Evolutionary conservation across 164 flowering plant genomes (phyloP).

Genomic region (Paratinospora sagittata): DNA sequence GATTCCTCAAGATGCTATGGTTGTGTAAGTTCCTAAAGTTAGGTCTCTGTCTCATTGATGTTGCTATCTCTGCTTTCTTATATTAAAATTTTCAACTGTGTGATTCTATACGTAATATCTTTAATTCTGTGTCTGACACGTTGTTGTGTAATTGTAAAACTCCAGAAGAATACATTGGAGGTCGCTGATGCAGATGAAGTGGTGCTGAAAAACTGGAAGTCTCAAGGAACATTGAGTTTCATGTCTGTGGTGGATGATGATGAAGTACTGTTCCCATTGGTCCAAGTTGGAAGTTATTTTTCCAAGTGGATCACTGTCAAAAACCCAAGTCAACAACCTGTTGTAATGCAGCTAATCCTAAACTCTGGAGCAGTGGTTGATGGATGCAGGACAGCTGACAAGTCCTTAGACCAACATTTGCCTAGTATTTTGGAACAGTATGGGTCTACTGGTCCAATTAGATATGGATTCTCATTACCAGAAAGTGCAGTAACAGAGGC

Average conservation of each 20-base stretch:
- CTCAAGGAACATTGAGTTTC: conserved; percentile 44
- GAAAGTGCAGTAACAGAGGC: conserved; percentile 59
- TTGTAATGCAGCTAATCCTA: conserved; percentile 71
- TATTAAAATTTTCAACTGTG: not conserved
- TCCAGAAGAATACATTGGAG: conserved; percentile 32
- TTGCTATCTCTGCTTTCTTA: not conserved
- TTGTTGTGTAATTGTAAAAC: conserved; percentile 8
- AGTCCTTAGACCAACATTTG: conserved; percentile 26
- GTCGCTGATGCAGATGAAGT: conserved; percentile 49
- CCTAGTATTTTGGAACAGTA: conserved; percentile 27
- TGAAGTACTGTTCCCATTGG: conserved; percentile 55
- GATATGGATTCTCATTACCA: conserved; percentile 56
- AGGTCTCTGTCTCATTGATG: not conserved
- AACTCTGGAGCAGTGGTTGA: conserved; percentile 60
- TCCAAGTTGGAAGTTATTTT: conserved; percentile 50
- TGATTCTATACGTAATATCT: not conserved
- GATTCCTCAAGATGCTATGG: too few species aligned
- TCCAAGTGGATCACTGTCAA: conserved; percentile 59
- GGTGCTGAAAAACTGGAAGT: conserved; percentile 59
- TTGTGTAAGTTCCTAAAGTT: not conserved
- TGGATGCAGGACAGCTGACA: conserved; percentile 40
- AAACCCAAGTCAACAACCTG: conserved; percentile 68
- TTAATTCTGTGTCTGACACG: not conserved
- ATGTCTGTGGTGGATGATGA: conserved; percentile 60
- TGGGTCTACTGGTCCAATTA: conserved; percentile 22